Evolutionary conservation across 129 eudicot species (phyloP).

Genomic region (Arctium minus): DNA sequence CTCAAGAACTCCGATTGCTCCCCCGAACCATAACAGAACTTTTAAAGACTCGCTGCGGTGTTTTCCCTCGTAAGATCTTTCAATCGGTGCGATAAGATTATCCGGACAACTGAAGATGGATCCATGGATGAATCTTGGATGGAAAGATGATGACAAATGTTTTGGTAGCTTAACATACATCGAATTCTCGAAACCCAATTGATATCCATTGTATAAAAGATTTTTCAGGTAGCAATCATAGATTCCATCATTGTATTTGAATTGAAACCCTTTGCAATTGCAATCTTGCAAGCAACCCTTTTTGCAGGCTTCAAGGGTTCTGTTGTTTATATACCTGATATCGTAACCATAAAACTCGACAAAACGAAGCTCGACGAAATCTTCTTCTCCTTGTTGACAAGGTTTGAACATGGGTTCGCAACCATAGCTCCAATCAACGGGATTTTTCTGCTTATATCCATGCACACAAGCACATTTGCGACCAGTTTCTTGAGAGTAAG

Average conservation of each 20-base stretch:
- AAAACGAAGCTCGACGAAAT: constrained; percentile 14
- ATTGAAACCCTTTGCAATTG: constrained; percentile 48
- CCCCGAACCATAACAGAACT: constrained; percentile 30
- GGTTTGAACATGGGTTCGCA: constrained; percentile 33
- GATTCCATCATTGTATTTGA: constrained; percentile 3
- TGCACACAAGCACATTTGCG: constrained; percentile 32
- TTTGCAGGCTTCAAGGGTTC: constrained; percentile 31
- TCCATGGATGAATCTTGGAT: background rate
- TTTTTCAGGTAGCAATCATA: constrained; percentile 39
- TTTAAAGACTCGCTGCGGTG: background rate
- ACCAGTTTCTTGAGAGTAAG: constrained; percentile 17
- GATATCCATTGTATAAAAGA: constrained; percentile 38
- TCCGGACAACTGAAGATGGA: constrained; percentile 1
- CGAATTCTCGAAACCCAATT: background rate
- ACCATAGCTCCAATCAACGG: constrained; percentile 32
- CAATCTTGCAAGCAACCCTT: constrained; percentile 24
- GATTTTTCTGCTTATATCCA: constrained; percentile 34
- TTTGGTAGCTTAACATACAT: constrained; percentile 40
- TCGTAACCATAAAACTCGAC: constrained; percentile 45
- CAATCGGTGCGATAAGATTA: background rate
- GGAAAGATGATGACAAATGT: background rate
- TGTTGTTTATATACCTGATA: background rate
- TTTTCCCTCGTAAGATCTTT: constrained; percentile 22
- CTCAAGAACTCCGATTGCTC: constrained; percentile 38
- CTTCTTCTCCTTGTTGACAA: background rate